Conservation (phyloP, 345 rosid species). For the Geranium brycei region DNA sequence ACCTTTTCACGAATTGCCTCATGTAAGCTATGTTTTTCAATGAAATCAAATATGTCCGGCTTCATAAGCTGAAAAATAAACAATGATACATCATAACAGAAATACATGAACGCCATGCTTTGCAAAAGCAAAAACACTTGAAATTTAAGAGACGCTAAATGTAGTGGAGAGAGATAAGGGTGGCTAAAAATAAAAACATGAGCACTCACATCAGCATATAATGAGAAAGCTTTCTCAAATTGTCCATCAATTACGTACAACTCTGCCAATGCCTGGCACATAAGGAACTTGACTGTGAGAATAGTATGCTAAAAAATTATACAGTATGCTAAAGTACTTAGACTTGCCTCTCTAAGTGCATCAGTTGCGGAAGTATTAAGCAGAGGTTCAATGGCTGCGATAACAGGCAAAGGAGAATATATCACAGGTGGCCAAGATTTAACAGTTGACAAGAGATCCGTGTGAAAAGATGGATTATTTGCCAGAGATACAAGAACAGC, state of each 20-base stretch:
- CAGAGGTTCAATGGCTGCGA: slow-evolving; percentile 95
- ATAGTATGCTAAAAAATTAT: slow-evolving; percentile 16
- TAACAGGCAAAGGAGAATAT: slow-evolving; percentile 78
- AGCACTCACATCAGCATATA: slow-evolving; percentile 92
- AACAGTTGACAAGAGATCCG: slow-evolving; percentile 76
- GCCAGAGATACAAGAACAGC: slow-evolving; percentile 97
- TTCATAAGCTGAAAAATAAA: slow-evolving; percentile 70
- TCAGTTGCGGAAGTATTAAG: slow-evolving; percentile 89
- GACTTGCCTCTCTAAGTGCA: slow-evolving; percentile 78
- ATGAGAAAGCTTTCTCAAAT: slow-evolving; percentile 72
- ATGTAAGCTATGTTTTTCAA: slow-evolving; percentile 72
- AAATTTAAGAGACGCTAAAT: not conserved
- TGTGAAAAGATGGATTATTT: slow-evolving; percentile 71
- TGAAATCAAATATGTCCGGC: slow-evolving; percentile 72
- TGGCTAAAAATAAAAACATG: slow-evolving; percentile 20
- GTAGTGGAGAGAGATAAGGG: not conserved
- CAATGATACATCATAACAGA: slow-evolving; percentile 6
- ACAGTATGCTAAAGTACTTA: not conserved
- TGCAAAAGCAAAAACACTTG: not conserved
- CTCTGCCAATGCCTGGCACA: slow-evolving; percentile 73
- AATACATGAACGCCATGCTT: not conserved
- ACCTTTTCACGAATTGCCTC: slow-evolving; percentile 91
- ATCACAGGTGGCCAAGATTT: slow-evolving; percentile 84
- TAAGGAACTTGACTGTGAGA: slow-evolving; percentile 12
- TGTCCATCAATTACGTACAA: slow-evolving; percentile 80